Base-by-base conservation (phyloP, 768 basidiomycete genomes). In the Phlebiopsis gigantea region DNA sequence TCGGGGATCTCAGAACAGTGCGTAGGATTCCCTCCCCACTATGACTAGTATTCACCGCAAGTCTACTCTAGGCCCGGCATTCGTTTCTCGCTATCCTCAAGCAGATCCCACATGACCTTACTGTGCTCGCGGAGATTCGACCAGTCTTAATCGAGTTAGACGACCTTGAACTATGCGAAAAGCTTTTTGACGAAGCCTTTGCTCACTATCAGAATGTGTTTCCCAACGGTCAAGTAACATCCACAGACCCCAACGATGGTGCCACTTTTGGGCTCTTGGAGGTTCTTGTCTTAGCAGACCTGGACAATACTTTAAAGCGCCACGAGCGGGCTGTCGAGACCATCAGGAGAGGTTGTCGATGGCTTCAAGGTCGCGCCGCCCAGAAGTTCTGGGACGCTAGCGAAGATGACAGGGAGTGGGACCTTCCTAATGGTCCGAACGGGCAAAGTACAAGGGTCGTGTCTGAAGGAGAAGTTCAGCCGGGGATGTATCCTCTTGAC, bases 381-480 rank as follows among this genome's bases (percentile, higher is more conserved):
- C 86, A 88, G 66, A 77, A 75, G 53, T 84, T 86, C 56, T 98
- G 94, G 93, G 90, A 93, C 61, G 68, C 78, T 21, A 81, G 84
- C 53, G 80, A 80, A 28, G 95, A 99, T 66, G 96, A 99, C 66
- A 76, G 94, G 48, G 96, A 99, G 70, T 99, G 82, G 65, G 91
- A 93, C 65, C 64, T 78, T 19, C 61, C 53, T 21, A 53, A 45
- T 22, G 53, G 70, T 24, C 39, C 58, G 19, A 21, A 4, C 14
- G 53, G 46, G 5, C 31, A 55, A 46, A 49, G 55, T 34, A 17
- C 28, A n/a, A 28, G 58, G 30, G 21, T 39, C 4, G 44, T 61
- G 7, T 60, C 57, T 8, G 71, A 68, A 22, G 79, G 78, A 1
- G 78, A 79, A 34, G 68, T 84, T 5, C 77, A 77, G 45, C 77